phyloP scores from a whole-genome alignment of 202 grass and related monocot species.

The Digitaria exilis region DNA sequence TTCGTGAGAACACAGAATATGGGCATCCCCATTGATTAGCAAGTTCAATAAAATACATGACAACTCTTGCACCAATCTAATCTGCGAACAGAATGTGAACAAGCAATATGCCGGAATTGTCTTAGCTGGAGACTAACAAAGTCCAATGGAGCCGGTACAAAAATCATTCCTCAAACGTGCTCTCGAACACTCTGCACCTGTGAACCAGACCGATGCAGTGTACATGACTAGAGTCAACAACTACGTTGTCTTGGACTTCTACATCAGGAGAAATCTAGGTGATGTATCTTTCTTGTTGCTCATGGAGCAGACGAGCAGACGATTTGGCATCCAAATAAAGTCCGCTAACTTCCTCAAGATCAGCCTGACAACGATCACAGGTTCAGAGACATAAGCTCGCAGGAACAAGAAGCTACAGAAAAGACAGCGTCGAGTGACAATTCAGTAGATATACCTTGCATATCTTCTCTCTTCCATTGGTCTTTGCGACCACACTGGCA shows the following conservation, averaged over 20 bases:
- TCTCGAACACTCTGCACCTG: background rate
- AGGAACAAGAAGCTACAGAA: background rate
- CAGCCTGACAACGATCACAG: slow-evolving; percentile 53
- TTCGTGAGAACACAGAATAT: background rate
- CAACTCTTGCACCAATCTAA: slow-evolving; percentile 29
- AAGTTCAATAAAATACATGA: background rate
- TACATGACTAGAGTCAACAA: background rate
- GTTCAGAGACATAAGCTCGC: background rate
- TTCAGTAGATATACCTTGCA: slow-evolving; percentile 65
- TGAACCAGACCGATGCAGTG: background rate
- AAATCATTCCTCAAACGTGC: background rate
- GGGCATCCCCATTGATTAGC: background rate
- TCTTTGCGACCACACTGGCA: slow-evolving; percentile 74
- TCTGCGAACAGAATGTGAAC: slow-evolving; percentile 38
- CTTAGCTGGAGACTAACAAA: background rate
- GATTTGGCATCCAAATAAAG: slow-evolving; percentile 84
- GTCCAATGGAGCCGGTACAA: slow-evolving; percentile 6
- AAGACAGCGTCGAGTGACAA: background rate
- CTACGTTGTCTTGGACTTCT: slow-evolving; percentile 18
- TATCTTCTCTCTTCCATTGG: slow-evolving; percentile 93
- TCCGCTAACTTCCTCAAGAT: slow-evolving; percentile 75
- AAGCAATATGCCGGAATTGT: slow-evolving; percentile 20
- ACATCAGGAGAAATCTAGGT: slow-evolving; percentile 42
- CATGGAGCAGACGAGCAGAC: slow-evolving; percentile 80
- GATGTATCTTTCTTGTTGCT: slow-evolving; percentile 93